These are phyloP conservation scores for Neobulgaria alba DNA, from an alignment of 2,329 filamentous ascomycete genomes.

Conservation along the genomic window DNA sequence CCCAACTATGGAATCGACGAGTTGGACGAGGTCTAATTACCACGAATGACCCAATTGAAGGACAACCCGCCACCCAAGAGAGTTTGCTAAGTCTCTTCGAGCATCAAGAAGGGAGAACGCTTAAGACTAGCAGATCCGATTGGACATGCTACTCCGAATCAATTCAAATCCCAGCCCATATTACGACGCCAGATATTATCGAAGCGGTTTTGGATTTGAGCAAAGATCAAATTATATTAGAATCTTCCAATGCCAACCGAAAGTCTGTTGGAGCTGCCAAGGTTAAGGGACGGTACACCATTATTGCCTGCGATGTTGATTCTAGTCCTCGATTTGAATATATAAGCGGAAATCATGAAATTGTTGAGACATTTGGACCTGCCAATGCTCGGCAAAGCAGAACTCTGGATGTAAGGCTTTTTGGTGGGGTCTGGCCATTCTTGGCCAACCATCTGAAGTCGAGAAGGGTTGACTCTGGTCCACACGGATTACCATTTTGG, in stretches of 20 bases:
- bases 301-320: conserved; percentile 59
- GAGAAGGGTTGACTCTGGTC: conserved; percentile 31
- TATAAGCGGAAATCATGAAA: conserved; percentile 36
- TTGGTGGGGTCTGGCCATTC: conserved; percentile 27
- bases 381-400: neutral
- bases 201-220: conserved; percentile 31
- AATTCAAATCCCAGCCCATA: conserved; percentile 36
- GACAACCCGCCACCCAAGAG: conserved; percentile 17
- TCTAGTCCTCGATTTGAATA: conserved; percentile 51
- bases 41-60: conserved; percentile 10
- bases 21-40: conserved; percentile 5
- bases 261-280: conserved; percentile 35
- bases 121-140: neutral
- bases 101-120: neutral
- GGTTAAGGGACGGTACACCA: conserved; percentile 58
- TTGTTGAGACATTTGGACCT: conserved; percentile 7
- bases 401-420: conserved; percentile 6
- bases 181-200: conserved; percentile 46
- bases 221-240: conserved; percentile 46
- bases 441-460: conserved; percentile 31
- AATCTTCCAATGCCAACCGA: conserved; percentile 47
- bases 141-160: neutral
- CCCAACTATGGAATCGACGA: conserved; percentile 36
- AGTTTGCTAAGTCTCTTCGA: conserved; percentile 23
- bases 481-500: conserved; percentile 50